Evolutionary conservation across 2,329 filamentous ascomycete species (phyloP).

Genomic region (Fusarium oxysporum): DNA sequence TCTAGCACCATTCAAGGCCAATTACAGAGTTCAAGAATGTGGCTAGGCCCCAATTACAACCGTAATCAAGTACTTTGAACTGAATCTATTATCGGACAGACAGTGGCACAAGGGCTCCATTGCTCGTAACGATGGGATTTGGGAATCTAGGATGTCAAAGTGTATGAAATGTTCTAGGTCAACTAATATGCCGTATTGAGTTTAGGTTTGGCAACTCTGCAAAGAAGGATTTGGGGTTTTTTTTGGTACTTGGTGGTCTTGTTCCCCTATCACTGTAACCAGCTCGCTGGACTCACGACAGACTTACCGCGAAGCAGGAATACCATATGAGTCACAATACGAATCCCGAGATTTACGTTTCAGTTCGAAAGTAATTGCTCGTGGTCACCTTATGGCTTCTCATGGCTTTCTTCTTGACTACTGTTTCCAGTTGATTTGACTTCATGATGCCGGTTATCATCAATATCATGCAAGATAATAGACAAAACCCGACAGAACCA

Average conservation of each 20-base stretch:
- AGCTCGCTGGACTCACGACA: fast-evolving
- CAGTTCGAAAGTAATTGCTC: too few relatives aligned
- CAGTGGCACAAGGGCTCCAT: not conserved
- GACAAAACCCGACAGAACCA: fast-evolving
- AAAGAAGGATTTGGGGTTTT: too few relatives aligned
- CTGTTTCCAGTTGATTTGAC: too few relatives aligned
- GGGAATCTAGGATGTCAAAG: not conserved
- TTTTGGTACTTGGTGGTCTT: too few relatives aligned
- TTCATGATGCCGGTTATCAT: not conserved
- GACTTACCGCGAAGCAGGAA: not conserved
- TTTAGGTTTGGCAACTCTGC: too few relatives aligned
- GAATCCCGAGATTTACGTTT: not conserved
- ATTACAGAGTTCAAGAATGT: fast-evolving
- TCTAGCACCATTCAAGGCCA: not conserved
- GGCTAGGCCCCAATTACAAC: fast-evolving
- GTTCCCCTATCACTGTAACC: not conserved
- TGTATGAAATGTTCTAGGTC: too few relatives aligned
- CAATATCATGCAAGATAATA: not conserved
- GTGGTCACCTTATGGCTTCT: fast-evolving
- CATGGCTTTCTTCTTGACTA: not conserved
- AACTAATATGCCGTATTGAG: too few relatives aligned
- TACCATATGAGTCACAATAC: fast-evolving
- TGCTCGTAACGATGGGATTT: not conserved
- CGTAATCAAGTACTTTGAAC: fast-evolving
- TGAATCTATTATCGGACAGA: not conserved